phyloP scores from a whole-genome alignment of 1,284 basidiomycete species.

The Papiliotrema terrestris region DNA sequence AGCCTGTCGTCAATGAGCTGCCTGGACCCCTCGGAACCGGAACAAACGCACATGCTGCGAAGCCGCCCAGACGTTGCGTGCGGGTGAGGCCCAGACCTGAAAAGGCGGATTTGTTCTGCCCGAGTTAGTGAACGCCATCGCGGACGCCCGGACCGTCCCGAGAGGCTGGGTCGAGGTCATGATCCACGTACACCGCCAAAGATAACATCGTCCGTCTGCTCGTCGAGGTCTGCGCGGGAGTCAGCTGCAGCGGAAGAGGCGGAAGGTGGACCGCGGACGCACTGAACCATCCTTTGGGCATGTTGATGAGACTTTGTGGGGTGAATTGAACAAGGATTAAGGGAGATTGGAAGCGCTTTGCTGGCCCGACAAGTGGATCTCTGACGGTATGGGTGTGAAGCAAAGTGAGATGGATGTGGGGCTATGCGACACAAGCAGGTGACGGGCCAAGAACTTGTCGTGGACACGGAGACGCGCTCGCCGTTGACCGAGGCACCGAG shows the following conservation, averaged over 20 bases:
- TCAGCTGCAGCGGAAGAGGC: background rate
- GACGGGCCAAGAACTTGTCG: too few species aligned
- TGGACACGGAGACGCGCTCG: too few species aligned
- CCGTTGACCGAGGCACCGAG: too few species aligned
- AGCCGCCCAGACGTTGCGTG: constrained; percentile 77
- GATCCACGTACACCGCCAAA: constrained; percentile 46
- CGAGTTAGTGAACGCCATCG: background rate
- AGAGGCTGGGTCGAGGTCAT: background rate
- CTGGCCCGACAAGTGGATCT: too few species aligned
- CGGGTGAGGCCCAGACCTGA: constrained; percentile 69
- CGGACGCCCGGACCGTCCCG: background rate
- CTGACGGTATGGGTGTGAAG: too few species aligned
- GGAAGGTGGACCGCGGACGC: constrained; percentile 2
- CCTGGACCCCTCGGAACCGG: background rate
- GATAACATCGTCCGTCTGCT: constrained; percentile 41
- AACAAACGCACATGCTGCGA: constrained; percentile 64
- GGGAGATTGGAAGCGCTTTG: too few species aligned
- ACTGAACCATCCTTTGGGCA: constrained; percentile 34
- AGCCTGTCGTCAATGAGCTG: constrained; percentile 48
- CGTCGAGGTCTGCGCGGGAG: constrained; percentile 27
- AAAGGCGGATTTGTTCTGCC: constrained; percentile 68
- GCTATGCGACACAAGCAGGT: too few species aligned
- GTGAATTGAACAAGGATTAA: too few species aligned
- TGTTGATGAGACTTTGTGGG: background rate
- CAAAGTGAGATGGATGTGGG: too few species aligned